Evolutionary conservation across 495 filamentous ascomycete species (phyloP), one percentile per base, ranked within the genome.

Genomic region (Xylaria nigripes): DNA sequence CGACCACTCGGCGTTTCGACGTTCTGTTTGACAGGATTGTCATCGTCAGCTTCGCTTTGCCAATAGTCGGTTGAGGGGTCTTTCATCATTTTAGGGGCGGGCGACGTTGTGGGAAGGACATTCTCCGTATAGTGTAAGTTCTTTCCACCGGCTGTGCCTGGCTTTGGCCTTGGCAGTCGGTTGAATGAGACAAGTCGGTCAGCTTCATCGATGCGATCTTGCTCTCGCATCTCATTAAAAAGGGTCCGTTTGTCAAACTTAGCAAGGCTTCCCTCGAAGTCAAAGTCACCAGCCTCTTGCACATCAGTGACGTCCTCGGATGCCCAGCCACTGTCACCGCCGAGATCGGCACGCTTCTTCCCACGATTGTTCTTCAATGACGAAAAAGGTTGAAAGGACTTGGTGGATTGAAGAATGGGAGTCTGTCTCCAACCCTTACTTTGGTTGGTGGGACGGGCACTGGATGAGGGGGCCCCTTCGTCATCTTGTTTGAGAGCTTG

Each of bases 291-390:
- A 70, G 88, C 76, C 62, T 92, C 92, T 69, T 96, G 92, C n/a
- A 95, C 90, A 68, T 98, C 93, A 2, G 90, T 95, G 22, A 90
- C 90, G 68, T 96, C 91, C 66, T 95, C 93, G 0, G 92, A 96
- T 36, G 89, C 90, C 93, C 93, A 98, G 12, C 90, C 93, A 70
- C 86, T 95, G 18, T 87, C 79, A 56, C 85, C 76, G 21, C 80
- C 79, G 18, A 68, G 69, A 34, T 74, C 72, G 23, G 77, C 75
- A 47, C 73, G 67, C 27, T 74, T 72, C 29, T 75, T 77, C 53
- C 75, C 77, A 52, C 75, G 73, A 19, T 46, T 61, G 71, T 77
- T 66, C 76, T 79, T 78, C 64, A 84, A 65, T 60, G 76, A 70
- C 67, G 76, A 70, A 69, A 74, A 78, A 22, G 68, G 78, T 62